A percentile compares a stretch with the other conserved stretches of the same genome.
Evolutionary conservation across 306 rosid species (phyloP).

Genomic region (Datisca glomerata): DNA sequence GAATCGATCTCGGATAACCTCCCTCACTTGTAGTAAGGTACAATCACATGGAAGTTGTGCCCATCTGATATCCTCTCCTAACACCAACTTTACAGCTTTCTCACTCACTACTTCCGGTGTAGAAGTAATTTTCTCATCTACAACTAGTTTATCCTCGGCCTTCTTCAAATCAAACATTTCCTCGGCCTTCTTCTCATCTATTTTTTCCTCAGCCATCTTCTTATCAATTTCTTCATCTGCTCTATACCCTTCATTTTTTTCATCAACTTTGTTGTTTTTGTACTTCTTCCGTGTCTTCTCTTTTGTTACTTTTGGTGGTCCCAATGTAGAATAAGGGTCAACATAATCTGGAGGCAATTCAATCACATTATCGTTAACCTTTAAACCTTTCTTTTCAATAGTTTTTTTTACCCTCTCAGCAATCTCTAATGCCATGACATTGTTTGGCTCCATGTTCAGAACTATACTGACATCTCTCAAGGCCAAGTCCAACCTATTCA

Average conservation of each 20-base stretch:
- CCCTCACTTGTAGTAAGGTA: conserved; percentile 63
- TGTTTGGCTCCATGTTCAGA: conserved; percentile 58
- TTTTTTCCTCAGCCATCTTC: conserved; percentile 13
- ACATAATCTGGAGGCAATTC: conserved; percentile 72
- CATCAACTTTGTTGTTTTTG: conserved; percentile 34
- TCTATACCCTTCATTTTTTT: conserved; percentile 19
- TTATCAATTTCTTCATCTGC: conserved; percentile 11
- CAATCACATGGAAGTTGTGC: conserved; percentile 63
- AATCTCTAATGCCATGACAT: conserved; percentile 76
- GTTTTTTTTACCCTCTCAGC: conserved; percentile 45
- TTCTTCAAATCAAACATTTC: conserved; percentile 33
- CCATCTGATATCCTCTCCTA: conserved; percentile 81
- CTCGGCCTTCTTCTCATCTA: conserved; percentile 31
- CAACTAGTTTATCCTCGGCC: conserved; percentile 54
- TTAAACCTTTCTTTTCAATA: conserved; percentile 55
- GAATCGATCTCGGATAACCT: conserved; percentile 47
- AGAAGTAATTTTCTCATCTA: conserved; percentile 37
- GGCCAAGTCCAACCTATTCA: conserved; percentile 78
- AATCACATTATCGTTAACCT: conserved; percentile 36
- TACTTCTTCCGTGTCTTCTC: conserved; percentile 53
- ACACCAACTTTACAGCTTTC: conserved; percentile 63
- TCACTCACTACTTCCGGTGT: conserved; percentile 31
- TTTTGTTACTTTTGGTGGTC: conserved; percentile 26
- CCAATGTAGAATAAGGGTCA: conserved; percentile 28
- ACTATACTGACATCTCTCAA: conserved; percentile 59